Evolutionary conservation across 495 filamentous ascomycete species (phyloP).

Genomic region (Durotheca rogersii): DNA sequence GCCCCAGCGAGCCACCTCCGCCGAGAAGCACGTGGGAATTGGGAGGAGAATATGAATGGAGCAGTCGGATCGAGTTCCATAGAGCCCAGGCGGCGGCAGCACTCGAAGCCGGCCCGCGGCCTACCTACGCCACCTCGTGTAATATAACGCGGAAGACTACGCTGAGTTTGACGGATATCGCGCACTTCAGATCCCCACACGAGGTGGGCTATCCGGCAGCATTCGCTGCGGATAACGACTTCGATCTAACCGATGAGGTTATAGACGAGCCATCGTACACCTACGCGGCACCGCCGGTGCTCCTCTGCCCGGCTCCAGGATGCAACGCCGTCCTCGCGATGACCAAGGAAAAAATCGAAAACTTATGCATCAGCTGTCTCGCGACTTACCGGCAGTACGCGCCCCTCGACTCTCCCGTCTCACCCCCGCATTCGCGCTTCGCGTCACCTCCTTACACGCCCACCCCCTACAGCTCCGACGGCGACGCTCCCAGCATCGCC

Average conservation of each 20-base stretch:
- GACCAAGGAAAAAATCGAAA: slow-evolving; percentile 14
- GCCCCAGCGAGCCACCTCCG: neutral
- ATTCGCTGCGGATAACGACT: no score
- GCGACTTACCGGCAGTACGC: slow-evolving; percentile 25
- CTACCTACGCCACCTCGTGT: neutral
- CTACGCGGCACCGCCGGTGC: slow-evolving; percentile 47
- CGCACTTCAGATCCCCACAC: no score
- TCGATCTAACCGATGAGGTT: no score
- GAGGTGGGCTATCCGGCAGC: no score
- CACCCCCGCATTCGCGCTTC: no score
- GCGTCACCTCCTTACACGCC: no score
- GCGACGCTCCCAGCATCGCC: neutral
- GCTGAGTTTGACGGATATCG: no score
- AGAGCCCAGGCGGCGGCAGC: neutral
- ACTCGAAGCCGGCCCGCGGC: neutral
- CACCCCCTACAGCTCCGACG: neutral
- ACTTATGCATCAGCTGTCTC: slow-evolving; percentile 28
- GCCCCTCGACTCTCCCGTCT: no score
- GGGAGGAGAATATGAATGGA: neutral
- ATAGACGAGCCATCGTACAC: no score
- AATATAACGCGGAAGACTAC: neutral
- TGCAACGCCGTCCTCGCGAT: slow-evolving; percentile 9
- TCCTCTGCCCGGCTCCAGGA: slow-evolving; percentile 42
- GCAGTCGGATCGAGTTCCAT: neutral
- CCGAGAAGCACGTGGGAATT: neutral